phyloP scores from a whole-genome alignment of 192 early-diverging fungal genomes.

The Umbelopsis ramanniana region DNA sequence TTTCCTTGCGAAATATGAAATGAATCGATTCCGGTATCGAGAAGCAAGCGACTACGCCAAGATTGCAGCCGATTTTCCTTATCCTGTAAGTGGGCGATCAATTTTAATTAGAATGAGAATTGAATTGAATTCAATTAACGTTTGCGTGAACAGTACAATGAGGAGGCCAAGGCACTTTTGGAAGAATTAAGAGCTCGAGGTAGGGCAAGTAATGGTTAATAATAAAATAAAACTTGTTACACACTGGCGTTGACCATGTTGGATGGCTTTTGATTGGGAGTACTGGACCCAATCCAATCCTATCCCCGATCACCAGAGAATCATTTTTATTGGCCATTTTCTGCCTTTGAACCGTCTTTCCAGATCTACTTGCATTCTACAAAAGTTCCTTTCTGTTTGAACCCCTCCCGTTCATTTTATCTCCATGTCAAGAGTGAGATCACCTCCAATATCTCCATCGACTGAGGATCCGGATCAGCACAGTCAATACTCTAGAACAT shows the following conservation, averaged over 20 bases:
- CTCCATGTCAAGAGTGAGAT: conserved; percentile 23
- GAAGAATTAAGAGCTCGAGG: conserved; percentile 24
- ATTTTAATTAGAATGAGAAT: not conserved
- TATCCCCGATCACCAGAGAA: not conserved
- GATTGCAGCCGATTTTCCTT: conserved; percentile 35
- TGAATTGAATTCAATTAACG: conserved; percentile 5
- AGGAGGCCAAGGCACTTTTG: conserved; percentile 28
- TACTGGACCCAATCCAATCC: conserved; percentile 7
- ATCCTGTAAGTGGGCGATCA: conserved; percentile 24
- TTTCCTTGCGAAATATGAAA: conserved; percentile 30
- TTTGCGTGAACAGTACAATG: conserved; percentile 29
- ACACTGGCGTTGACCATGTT: not conserved
- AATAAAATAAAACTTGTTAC: not conserved
- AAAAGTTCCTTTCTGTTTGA: not conserved
- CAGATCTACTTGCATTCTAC: not conserved
- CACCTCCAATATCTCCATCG: conserved; percentile 18
- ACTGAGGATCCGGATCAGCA: conserved; percentile 18
- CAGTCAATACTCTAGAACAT: conserved; percentile 17
- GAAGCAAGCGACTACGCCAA: conserved; percentile 49
- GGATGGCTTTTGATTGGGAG: conserved; percentile 13
- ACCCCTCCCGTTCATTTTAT: conserved; percentile 16
- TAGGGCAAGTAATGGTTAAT: not conserved
- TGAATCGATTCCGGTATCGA: conserved; percentile 37
- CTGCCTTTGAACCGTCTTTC: not conserved
- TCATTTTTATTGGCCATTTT: conserved; percentile 1